Conservation (phyloP, 192 early-diverging fungal species). For the Jimgerdemannia flammicorona region DNA sequence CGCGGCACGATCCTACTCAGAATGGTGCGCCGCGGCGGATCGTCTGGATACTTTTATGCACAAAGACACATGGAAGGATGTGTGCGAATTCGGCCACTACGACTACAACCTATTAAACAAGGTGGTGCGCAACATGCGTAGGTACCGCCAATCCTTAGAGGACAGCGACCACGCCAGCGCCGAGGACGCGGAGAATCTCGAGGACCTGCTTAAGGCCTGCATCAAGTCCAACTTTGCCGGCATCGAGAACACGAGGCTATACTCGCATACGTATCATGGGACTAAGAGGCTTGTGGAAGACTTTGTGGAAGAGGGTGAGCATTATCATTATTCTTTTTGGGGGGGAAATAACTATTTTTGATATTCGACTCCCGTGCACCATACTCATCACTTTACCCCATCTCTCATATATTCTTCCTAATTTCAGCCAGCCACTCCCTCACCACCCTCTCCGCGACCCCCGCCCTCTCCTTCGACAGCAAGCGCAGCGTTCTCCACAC, state of each 20-base stretch:
- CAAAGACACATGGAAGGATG: constrained; percentile 71
- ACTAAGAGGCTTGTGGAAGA: constrained; percentile 69
- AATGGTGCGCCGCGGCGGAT: constrained; percentile 58
- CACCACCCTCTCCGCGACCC: constrained; percentile 24
- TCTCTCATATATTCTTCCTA: no score
- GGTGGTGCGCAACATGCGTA: constrained; percentile 40
- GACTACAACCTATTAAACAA: constrained; percentile 63
- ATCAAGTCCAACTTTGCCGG: constrained; percentile 77
- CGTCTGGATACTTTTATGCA: constrained; percentile 57
- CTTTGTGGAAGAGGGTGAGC: constrained; percentile 60
- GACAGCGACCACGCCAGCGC: constrained; percentile 15
- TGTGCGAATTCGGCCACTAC: constrained; percentile 54
- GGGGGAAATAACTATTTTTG: no score
- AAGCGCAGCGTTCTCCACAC: constrained; percentile 63
- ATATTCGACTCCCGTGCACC: no score
- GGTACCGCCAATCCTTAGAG: constrained; percentile 21
- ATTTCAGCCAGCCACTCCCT: constrained; percentile 47
- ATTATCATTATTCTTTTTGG: neutral
- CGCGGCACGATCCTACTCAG: constrained; percentile 54
- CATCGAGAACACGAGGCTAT: constrained; percentile 70
- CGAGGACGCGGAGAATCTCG: constrained; percentile 34
- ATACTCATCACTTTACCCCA: no score
- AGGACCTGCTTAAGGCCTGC: constrained; percentile 51
- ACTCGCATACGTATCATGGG: constrained; percentile 68
- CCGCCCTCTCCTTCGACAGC: constrained; percentile 39